Evolutionary conservation across 2,329 filamentous ascomycete species (phyloP).

Genomic region (Teratosphaeria pseudoeucalypti): DNA sequence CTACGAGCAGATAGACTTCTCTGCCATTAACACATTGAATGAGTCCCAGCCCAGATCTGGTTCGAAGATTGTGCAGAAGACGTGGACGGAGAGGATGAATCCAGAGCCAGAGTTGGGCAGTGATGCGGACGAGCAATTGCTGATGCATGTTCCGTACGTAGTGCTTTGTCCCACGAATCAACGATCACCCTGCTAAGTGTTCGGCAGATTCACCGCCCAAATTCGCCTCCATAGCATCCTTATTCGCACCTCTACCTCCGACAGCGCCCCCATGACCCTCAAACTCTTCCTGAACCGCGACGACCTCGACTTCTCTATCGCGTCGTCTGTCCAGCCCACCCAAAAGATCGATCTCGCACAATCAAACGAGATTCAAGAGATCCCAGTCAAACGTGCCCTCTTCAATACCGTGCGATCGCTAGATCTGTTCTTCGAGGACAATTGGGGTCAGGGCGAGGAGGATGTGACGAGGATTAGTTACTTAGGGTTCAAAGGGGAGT

Average conservation of each 20-base stretch:
- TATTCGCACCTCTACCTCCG: slow-evolving; percentile 63
- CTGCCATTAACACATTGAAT: slow-evolving; percentile 74
- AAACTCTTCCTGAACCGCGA: slow-evolving; percentile 81
- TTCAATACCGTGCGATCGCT: slow-evolving; percentile 80
- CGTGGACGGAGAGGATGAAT: slow-evolving; percentile 71
- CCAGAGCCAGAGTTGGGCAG: slow-evolving; percentile 67
- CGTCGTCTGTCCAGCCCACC: slow-evolving; percentile 51
- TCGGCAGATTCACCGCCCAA: slow-evolving; percentile 73
- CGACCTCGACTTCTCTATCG: slow-evolving; percentile 73
- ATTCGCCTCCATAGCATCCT: slow-evolving; percentile 86
- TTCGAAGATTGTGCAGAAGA: slow-evolving; percentile 71
- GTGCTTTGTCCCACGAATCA: not conserved
- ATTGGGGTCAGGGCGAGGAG: slow-evolving; percentile 67
- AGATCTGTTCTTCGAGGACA: slow-evolving; percentile 82
- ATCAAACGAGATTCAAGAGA: slow-evolving; percentile 72
- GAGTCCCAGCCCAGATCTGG: slow-evolving; percentile 61
- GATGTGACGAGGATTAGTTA: slow-evolving; percentile 72
- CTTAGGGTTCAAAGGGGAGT: slow-evolving; percentile 88
- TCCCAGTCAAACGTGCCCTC: slow-evolving; percentile 74
- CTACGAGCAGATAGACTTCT: slow-evolving; percentile 87
- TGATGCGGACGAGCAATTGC: slow-evolving; percentile 83
- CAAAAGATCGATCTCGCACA: slow-evolving; percentile 70
- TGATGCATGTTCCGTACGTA: slow-evolving; percentile 79
- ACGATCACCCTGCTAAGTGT: not conserved
- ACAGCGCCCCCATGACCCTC: slow-evolving; percentile 67